Evolutionary conservation across 257 asterid genomes (phyloP), one percentile per base, ranked within the genome.

Genomic region (Gentiana macrophylla): DNA sequence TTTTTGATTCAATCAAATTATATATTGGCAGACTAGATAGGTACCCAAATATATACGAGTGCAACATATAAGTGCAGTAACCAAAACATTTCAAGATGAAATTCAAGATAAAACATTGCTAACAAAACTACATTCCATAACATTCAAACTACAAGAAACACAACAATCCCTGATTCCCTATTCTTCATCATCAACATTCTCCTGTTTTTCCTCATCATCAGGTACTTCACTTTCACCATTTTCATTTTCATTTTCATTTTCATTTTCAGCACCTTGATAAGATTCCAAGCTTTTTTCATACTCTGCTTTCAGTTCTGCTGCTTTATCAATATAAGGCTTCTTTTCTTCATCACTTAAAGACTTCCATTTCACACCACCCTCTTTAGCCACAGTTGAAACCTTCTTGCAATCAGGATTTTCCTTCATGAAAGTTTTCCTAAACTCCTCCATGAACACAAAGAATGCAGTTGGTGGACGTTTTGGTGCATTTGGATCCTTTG

Each of bases 381-480:
- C 94, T 53, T 87, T 91, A 0, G 95, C 95, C 68, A 77, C 93
- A 2, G 3, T 41, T 1, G 46, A 4, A 41, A 41, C 46, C 1
- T 2, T 41, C 46, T 90, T 90, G 73, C 72, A 64, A 32, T 75
- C 86, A 51, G 97, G 97, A 82, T 90, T 78, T 35, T 78, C 69
- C 71, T 76, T 94, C 71, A 78, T 90, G 50, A 67, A 90, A 0
- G 77, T 5, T 61, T 90, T 84, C 55, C 97, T 77, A 32, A 90
- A 86, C 0, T 82, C 96, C 0, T 79, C 78, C 97, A 90, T 70
- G 91, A 90, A 90, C 7, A 86, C 12, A 4, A 86, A 89, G 80
- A 86, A 89, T 1, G 97, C 94, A 54, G 94, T 84, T 3, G 77
- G 76, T 38, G 97, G 94, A 13, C 93, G 85, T 61, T 89, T 89